Percentiles rank a stretch among this genome's conserved stretches.
Conservation (phyloP, 768 basidiomycete species). For the Tulasnella sp. region DNA sequence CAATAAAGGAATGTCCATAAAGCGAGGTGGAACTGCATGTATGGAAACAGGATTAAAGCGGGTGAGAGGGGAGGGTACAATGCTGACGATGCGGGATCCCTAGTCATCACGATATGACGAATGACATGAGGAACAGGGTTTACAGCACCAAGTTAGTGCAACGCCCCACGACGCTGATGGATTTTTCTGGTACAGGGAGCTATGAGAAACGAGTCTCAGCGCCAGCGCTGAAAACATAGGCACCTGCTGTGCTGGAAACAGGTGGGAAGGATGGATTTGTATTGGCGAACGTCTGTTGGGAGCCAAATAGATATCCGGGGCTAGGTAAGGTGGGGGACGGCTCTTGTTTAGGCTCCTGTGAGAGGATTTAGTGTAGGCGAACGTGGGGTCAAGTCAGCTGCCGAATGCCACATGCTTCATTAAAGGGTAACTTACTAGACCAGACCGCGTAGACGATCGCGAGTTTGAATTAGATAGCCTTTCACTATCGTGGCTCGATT, state of each 20-base stretch:
- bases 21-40: not conserved
- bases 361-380: slow-evolving; percentile 1
- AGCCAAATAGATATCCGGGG: not conserved
- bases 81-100: not conserved
- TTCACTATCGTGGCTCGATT: slow-evolving; percentile 1
- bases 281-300: not conserved
- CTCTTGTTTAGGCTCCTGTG: not conserved
- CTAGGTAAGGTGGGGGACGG: not conserved
- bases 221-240: slow-evolving; percentile 4
- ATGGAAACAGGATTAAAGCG: not conserved
- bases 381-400: slow-evolving; percentile 1
- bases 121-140: not conserved
- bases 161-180: not conserved
- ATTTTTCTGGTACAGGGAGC: not conserved
- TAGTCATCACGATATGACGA: not conserved
- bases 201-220: not conserved
- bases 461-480: slow-evolving; percentile 6
- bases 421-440: not conserved
- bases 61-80: not conserved
- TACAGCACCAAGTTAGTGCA: not conserved
- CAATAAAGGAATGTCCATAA: not conserved
- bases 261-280: slow-evolving; percentile 4
- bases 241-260: slow-evolving; percentile 1
- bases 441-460: slow-evolving; percentile 1
- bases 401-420: not conserved